Evolutionary conservation across 768 basidiomycete species (phyloP).

Genomic region (Infundibulicybe gibba): DNA sequence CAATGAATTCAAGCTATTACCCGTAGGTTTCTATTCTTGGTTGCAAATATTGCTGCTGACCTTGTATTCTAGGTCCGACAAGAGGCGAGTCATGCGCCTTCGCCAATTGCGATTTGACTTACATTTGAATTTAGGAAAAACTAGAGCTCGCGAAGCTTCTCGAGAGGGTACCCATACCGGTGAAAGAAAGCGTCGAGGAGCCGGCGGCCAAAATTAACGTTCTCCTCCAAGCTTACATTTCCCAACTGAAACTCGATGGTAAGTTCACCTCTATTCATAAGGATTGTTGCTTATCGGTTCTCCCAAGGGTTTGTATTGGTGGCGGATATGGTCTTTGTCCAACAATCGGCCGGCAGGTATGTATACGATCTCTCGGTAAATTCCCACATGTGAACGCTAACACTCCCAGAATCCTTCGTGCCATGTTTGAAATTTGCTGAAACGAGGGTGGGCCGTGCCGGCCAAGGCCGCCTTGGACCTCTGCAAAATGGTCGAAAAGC

Average conservation of each 20-base stretch:
- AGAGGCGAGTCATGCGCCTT: constrained; percentile 35
- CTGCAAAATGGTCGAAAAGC: constrained; percentile 93
- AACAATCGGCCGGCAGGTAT: constrained; percentile 92
- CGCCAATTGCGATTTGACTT: background rate
- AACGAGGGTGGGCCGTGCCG: constrained; percentile 96
- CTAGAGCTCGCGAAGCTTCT: constrained; percentile 86
- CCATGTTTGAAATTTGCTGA: constrained; percentile 98
- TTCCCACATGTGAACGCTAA: background rate
- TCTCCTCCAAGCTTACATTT: constrained; percentile 91
- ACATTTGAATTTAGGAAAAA: constrained; percentile 53
- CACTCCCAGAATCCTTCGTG: constrained; percentile 73
- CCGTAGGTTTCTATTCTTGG: constrained; percentile 37
- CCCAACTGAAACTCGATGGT: constrained; percentile 90
- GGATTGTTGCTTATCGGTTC: background rate
- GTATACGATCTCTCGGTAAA: constrained; percentile 9
- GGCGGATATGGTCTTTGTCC: constrained; percentile 94
- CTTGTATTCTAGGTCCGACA: constrained; percentile 55
- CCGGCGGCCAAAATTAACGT: constrained; percentile 98
- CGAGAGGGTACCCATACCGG: constrained; percentile 94
- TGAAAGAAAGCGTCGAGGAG: constrained; percentile 96
- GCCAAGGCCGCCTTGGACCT: constrained; percentile 88
- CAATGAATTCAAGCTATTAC: constrained; percentile 92
- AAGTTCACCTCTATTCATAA: constrained; percentile 5
- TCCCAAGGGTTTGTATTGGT: constrained; percentile 72
- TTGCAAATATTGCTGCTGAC: background rate